Conservation (phyloP, 306 rosid species). For the Calophaca sinica region DNA sequence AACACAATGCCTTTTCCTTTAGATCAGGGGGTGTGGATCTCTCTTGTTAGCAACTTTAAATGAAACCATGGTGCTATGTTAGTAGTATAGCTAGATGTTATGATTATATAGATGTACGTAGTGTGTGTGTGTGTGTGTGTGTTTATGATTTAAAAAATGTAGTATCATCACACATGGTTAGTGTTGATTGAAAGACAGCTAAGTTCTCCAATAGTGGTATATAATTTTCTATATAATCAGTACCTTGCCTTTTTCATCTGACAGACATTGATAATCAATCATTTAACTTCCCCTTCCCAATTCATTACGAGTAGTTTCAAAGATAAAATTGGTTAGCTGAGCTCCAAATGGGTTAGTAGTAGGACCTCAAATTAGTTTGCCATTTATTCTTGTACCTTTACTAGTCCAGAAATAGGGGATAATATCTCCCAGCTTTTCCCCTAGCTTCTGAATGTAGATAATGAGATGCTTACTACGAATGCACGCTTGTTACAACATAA, state of each 20-base stretch:
- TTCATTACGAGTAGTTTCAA: slow-evolving; percentile 8
- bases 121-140: neutral
- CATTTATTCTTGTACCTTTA: neutral
- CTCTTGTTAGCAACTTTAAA: slow-evolving; percentile 3
- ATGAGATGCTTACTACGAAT: slow-evolving; percentile 6
- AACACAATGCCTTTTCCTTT: slow-evolving; percentile 28
- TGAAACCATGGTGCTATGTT: neutral
- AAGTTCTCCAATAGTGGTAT: neutral
- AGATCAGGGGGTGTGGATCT: slow-evolving; percentile 1
- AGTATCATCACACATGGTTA: neutral
- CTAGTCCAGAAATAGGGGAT: neutral
- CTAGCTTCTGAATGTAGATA: slow-evolving; percentile 17
- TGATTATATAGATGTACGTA: slow-evolving; percentile 7
- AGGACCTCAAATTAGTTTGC: slow-evolving; percentile 22
- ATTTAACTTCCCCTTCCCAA: neutral
- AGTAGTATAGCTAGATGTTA: slow-evolving; percentile 4
- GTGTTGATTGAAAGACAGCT: slow-evolving; percentile 14
- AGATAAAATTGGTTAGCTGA: slow-evolving; percentile 5
- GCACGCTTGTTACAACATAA: neutral
- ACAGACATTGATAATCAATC: slow-evolving; percentile 15
- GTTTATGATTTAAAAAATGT: slow-evolving; percentile 1
- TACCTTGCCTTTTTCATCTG: neutral
- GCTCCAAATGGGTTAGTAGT: slow-evolving; percentile 9
- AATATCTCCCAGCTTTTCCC: slow-evolving; percentile 7
- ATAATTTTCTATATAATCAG: neutral